A percentile compares a stretch with the other conserved stretches of the same genome.
Evolutionary conservation across 2,329 filamentous ascomycete genomes (phyloP).

Genomic region (Fusarium sp.): DNA sequence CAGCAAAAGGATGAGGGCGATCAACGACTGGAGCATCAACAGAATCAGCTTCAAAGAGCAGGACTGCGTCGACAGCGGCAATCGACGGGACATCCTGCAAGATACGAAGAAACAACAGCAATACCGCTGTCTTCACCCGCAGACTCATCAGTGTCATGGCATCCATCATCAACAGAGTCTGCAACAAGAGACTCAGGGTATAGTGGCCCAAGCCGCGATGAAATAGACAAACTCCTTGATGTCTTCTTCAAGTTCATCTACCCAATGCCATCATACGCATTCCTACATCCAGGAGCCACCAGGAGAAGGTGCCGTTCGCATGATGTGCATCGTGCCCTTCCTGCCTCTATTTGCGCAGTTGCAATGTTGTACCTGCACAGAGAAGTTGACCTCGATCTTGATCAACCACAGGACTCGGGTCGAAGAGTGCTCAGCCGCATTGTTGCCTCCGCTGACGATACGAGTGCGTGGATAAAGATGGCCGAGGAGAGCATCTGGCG

Average conservation of each 20-base stretch:
- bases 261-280: not conserved
- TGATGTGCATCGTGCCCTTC: not conserved
- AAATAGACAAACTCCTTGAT: not conserved
- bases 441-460: not conserved
- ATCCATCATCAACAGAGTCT: not conserved
- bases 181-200: not conserved
- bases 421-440: fast-evolving
- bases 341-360: not conserved
- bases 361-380: not conserved
- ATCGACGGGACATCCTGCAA: not conserved
- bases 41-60: not conserved
- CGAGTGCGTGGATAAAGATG: not conserved
- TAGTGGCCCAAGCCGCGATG: not conserved
- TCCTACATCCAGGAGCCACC: not conserved
- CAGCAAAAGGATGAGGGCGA: not conserved
- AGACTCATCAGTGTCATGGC: not conserved
- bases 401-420: not conserved
- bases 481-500: not conserved
- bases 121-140: not conserved
- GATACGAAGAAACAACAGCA: not conserved
- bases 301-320: not conserved
- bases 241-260: not conserved
- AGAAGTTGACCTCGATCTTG: not conserved
- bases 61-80: not conserved
- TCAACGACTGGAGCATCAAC: not conserved